These are phyloP conservation scores for Zasmidium cellare DNA, from an alignment of 2,329 filamentous ascomycete species.

Conservation along the genomic window DNA sequence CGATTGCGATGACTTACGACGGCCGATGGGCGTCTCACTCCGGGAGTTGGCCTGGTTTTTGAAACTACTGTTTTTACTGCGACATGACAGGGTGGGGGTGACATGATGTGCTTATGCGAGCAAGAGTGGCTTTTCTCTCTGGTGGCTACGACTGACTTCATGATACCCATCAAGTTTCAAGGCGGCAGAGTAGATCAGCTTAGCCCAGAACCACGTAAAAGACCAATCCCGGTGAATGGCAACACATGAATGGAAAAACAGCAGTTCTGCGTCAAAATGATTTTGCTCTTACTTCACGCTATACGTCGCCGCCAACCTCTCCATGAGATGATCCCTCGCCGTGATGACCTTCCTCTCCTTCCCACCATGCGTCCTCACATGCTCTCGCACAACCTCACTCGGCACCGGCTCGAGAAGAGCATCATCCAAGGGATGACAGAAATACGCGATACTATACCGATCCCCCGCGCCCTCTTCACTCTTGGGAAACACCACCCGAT, in stretches of 20 bases:
- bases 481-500: conserved; percentile 74
- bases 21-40: neutral
- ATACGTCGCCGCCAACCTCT: conserved; percentile 60
- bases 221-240: neutral
- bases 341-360: conserved; percentile 52
- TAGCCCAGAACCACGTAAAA: neutral
- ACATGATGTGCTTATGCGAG: neutral
- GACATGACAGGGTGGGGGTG: neutral
- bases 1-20: neutral
- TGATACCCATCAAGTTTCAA: conserved; percentile 9
- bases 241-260: neutral
- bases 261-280: neutral
- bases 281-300: conserved; percentile 30
- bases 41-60: neutral
- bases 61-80: neutral
- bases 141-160: conserved; percentile 4
- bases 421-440: conserved; percentile 61
- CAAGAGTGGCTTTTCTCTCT: neutral
- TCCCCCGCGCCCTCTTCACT: conserved; percentile 34
- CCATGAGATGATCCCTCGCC: conserved; percentile 59
- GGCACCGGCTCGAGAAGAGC: conserved; percentile 57
- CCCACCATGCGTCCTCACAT: conserved; percentile 32
- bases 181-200: neutral
- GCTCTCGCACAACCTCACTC: conserved; percentile 48
- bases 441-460: conserved; percentile 49